Evolutionary conservation across 805 yeast species (phyloP), one percentile per base, ranked within the genome.

Genomic region (Nakazawaea pomicola): DNA sequence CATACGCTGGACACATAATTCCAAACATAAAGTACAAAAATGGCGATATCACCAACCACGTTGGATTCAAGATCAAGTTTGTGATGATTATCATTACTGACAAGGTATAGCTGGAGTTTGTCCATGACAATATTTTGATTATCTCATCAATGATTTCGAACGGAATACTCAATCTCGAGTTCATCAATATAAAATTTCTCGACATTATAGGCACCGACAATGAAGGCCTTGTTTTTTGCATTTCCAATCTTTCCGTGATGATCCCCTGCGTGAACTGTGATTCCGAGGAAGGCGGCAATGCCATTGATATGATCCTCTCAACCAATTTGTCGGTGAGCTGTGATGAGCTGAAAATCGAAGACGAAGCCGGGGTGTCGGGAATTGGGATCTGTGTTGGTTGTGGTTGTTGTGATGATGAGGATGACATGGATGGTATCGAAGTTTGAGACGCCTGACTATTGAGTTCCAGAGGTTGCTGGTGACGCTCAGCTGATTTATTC

Each of bases 141-240:
- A 77, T 53, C 33, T 67, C 68, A 57, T 87, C 90, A 29, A 83
- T 64, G 3, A 74, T 32, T 43, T 72, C 77, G 54, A 83, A 86
- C 0, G 84, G 79, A 0, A 71, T 55, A 6, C 86, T 72, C 6
- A 82, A 55, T 41, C 93, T 60, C 8, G 84, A 75, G 44, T 80
- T 76, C 60, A 84, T 58, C 49, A 69, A 67, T 20, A 80, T 77
- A 46, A 80, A 71, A 55, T 85, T 84, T 44, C 70, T 74, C 38
- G 87, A 76, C 83, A 85, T 81, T 3, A 72, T 50, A 30, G 75
- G 86, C 31, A 86, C 76, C 16, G 87, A 80, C 17, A 88, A 58
- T 16, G 76, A 76, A 1, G 95, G 95, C 38, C 95, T 59, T 9
- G 67, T 57, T 45, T 74, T 74, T 44, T 83, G 87, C 44, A 72